Evolutionary conservation across 306 rosid species (phyloP), one percentile per base, ranked within the genome.

Genomic region (Pachyrhizus erosus): DNA sequence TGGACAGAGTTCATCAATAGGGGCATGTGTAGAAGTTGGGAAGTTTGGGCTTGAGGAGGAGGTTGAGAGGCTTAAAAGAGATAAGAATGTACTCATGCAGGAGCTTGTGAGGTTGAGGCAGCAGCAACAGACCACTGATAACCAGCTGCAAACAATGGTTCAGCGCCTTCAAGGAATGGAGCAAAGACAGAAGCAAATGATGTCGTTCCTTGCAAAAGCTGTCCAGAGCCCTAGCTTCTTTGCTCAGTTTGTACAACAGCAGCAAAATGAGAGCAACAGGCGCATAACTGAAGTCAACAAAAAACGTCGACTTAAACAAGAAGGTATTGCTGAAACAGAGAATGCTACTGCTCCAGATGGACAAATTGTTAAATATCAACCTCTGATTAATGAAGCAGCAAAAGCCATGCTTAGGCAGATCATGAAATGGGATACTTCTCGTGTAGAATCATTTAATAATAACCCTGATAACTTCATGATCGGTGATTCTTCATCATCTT

Each of bases 111-210:
- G 97, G 88, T 58, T 96, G 87, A 96, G 98, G 84, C 99, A 93
- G 93, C 99, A 96, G 88, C 99, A 96, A 87, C 99, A 96, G 85
- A 34, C 93, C 70, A 96, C 99, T 67, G 99, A 96, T 86, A 87
- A 37, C 90, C 98, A 93, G 89, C 84, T 96, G 85, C 99, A 96
- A 86, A 20, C 96, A 70, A 93, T 93, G 98, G 94, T 90, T 79
- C 96, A 93, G 83, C 97, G 94, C 80, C 92, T 96, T 78, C 99
- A 92, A 70, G 98, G 99, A 45, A 96, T 96, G 99, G 99, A 96
- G 85, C 99, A 93, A 77, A 84, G 99, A 54, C 99, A 96, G 70
- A 98, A 93, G 82, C 98, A 96, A 83, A 93, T 96, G 98, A 93
- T 96, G 98, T 93, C 99, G 62, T 96, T 96, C 83, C 94, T 96